Evolutionary conservation across 108 stramenopile species (phyloP).

Genomic region (Skeletonema tropicum): DNA sequence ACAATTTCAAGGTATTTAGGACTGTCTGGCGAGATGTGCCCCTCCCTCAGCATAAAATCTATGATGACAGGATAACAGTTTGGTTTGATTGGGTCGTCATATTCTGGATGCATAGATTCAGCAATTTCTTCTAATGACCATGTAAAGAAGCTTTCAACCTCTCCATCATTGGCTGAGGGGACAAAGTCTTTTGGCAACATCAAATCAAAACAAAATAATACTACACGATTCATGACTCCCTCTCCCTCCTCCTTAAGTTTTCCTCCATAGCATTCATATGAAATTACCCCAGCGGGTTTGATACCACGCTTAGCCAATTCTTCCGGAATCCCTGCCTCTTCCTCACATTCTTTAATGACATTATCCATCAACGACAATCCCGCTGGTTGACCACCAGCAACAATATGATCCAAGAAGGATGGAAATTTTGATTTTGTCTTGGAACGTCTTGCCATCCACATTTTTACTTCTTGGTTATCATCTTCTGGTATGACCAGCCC

Average conservation of each 20-base stretch:
- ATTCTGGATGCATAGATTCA: conserved; percentile 59
- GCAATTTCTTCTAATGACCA: conserved; percentile 69
- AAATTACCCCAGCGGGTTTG: conserved; percentile 72
- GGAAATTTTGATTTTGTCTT: conserved; percentile 83
- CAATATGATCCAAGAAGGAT: conserved; percentile 90
- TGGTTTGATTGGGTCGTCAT: conserved; percentile 85
- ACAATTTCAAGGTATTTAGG: conserved; percentile 81
- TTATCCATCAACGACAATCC: conserved; percentile 83
- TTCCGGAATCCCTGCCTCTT: conserved; percentile 86
- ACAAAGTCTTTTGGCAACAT: conserved; percentile 71
- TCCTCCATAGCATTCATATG: conserved; percentile 62
- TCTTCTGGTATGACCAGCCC: conserved; percentile 58
- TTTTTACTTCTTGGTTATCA: conserved; percentile 35
- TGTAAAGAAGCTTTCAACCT: conserved; percentile 86
- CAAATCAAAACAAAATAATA: conserved; percentile 87
- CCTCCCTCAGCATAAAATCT: conserved; percentile 76
- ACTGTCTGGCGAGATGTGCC: conserved; percentile 64
- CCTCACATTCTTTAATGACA: conserved; percentile 88
- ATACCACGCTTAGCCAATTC: conserved; percentile 51
- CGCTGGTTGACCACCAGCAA: conserved; percentile 88
- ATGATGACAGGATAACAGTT: conserved; percentile 89
- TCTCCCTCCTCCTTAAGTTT: conserved; percentile 19
- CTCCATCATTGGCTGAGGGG: conserved; percentile 86
- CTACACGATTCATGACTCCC: conserved; percentile 67
- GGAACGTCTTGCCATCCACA: conserved; percentile 91